These are phyloP conservation scores for Wickerhamomyces mucosus DNA, from an alignment of 805 yeast genomes.

Conservation along the genomic window DNA sequence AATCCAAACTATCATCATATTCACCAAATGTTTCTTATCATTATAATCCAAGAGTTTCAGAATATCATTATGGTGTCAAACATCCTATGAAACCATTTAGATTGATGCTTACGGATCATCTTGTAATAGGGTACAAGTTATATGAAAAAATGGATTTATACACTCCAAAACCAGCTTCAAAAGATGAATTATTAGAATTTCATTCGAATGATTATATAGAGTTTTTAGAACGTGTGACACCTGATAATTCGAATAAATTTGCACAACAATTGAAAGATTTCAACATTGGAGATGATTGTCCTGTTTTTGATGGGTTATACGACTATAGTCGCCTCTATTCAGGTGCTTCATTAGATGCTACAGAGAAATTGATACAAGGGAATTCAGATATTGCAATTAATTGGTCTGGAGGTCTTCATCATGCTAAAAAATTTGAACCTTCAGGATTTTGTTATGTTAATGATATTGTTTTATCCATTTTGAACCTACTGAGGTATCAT, in stretches of 20 bases:
- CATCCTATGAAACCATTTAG: constrained; percentile 99
- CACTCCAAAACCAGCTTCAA: constrained; percentile 73
- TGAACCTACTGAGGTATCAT: constrained; percentile 78
- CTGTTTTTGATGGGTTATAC: constrained; percentile 85
- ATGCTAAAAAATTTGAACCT: constrained; percentile 91
- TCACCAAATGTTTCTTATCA: constrained; percentile 75
- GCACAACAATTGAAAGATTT: constrained; percentile 56
- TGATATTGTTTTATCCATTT: constrained; percentile 84
- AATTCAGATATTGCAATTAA: constrained; percentile 91
- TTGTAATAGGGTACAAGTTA: constrained; percentile 75
- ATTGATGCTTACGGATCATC: constrained; percentile 85
- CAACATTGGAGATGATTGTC: constrained; percentile 94
- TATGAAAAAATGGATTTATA: constrained; percentile 88
- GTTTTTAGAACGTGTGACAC: constrained; percentile 80
- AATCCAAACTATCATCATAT: constrained; percentile 29
- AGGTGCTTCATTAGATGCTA: constrained; percentile 92
- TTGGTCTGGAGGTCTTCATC: constrained; percentile 96
- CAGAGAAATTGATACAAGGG: constrained; percentile 74
- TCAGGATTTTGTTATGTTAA: constrained; percentile 93
- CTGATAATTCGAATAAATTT: constrained; percentile 72
- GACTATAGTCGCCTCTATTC: constrained; percentile 84
- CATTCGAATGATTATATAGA: constrained; percentile 92
- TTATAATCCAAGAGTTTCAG: constrained; percentile 69
- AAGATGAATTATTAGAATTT: constrained; percentile 68
- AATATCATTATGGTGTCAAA: constrained; percentile 82